phyloP scores from a whole-genome alignment of 169 alveolate genomes.

The Amoebophrya sp. region DNA sequence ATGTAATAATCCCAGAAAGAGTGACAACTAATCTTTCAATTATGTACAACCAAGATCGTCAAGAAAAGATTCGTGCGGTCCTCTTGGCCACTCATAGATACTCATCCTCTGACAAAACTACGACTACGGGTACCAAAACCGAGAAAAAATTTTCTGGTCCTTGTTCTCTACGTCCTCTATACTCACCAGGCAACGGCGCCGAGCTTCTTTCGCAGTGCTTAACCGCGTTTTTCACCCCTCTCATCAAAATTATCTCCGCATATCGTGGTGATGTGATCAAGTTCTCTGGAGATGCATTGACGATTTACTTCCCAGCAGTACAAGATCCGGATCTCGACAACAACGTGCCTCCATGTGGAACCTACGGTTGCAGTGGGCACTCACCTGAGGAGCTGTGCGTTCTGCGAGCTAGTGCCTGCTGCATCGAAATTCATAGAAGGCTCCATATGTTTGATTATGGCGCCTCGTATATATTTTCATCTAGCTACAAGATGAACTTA shows the following conservation, averaged over 20 bases:
- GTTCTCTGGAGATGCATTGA: conserved; percentile 64
- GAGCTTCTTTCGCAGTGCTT: conserved; percentile 53
- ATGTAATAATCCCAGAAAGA: no score
- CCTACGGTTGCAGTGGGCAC: conserved; percentile 34
- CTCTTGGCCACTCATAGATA: no score
- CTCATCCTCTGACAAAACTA: conserved; percentile 40
- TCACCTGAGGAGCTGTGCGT: conserved; percentile 35
- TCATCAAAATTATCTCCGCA: conserved; percentile 51
- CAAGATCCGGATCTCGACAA: conserved; percentile 36
- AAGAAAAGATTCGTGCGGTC: background rate
- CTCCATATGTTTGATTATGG: conserved; percentile 55
- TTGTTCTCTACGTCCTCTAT: no score
- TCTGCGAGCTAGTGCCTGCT: conserved; percentile 55
- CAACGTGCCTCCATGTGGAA: conserved; percentile 43
- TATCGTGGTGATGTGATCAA: conserved; percentile 64
- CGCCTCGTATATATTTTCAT: no score
- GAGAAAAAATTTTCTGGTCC: no score
- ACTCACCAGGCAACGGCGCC: conserved; percentile 60
- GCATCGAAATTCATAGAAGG: conserved; percentile 54
- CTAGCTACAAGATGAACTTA: no score
- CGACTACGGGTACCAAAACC: no score
- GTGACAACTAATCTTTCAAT: background rate
- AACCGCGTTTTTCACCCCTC: conserved; percentile 57
- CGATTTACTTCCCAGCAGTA: conserved; percentile 44
- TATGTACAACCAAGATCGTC: background rate